Conservation (phyloP, 148 eudicot species). For the Chenopodium suecicum region DNA sequence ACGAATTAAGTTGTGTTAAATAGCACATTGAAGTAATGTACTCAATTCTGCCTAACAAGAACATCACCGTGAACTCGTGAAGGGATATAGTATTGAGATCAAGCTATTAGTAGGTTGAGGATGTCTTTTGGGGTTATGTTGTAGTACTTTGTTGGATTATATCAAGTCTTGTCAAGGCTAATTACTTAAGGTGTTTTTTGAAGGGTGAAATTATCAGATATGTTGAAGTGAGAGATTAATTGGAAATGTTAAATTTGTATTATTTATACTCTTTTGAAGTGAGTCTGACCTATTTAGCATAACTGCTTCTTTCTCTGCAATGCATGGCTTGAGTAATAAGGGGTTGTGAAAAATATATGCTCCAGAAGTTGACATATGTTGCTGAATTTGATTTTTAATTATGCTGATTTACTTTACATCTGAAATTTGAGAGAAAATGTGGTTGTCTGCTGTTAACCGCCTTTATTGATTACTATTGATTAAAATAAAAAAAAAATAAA, state of each 20-base stretch:
- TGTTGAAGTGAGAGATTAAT: neutral
- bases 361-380: too few relatives aligned
- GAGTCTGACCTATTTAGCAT: too few relatives aligned
- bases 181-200: neutral
- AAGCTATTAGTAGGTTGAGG: neutral
- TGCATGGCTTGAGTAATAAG: neutral
- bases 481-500: too few relatives aligned
- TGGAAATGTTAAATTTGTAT: too few relatives aligned
- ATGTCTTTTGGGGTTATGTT: neutral
- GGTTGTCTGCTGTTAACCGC: too few relatives aligned
- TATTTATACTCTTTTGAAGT: too few relatives aligned
- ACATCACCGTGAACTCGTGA: neutral
- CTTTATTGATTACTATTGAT: too few relatives aligned
- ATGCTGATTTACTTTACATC: too few relatives aligned
- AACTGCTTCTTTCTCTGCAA: neutral
- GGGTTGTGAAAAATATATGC: neutral
- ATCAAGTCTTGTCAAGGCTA: neutral
- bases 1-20: neutral
- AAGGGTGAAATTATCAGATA: neutral
- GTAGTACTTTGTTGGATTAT: neutral
- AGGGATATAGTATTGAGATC: neutral
- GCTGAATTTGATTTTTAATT: too few relatives aligned
- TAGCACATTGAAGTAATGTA: neutral
- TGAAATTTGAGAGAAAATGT: too few relatives aligned
- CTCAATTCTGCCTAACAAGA: neutral